phyloP scores from a whole-genome alignment of 1,284 basidiomycete genomes.

The Bondarzewia mesenterica region DNA sequence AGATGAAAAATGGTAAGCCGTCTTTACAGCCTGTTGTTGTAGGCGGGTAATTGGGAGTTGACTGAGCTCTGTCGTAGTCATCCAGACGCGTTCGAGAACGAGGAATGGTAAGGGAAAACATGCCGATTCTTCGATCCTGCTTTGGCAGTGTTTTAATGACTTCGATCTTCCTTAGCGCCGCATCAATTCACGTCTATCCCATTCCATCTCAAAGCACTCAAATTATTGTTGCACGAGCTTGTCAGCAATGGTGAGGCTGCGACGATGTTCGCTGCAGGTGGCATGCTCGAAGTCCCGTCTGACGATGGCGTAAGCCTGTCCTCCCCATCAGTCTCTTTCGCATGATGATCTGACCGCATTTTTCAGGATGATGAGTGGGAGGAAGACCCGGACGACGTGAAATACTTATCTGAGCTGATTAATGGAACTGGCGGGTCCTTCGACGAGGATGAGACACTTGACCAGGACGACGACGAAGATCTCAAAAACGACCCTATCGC shows the following conservation, averaged over 20 bases:
- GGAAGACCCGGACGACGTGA: conserved; percentile 61
- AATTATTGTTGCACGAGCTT: conserved; percentile 81
- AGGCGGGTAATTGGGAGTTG: conserved; percentile 9
- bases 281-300: conserved; percentile 48
- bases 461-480: conserved; percentile 77
- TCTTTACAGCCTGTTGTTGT: conserved; percentile 5
- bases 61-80: conserved; percentile 48
- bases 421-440: conserved; percentile 57
- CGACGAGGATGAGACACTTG: conserved; percentile 64
- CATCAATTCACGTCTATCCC: conserved; percentile 80
- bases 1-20: conserved; percentile 70
- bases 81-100: conserved; percentile 92
- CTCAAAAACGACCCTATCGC: conserved; percentile 82
- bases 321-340: conserved; percentile 1
- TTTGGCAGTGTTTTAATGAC: background rate
- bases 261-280: conserved; percentile 45
- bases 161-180: conserved; percentile 59
- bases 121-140: background rate
- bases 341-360: background rate
- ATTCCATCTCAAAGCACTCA: conserved; percentile 89
- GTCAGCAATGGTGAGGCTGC: conserved; percentile 66
- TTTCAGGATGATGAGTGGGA: conserved; percentile 84
- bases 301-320: conserved; percentile 65
- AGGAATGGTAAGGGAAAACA: conserved; percentile 58
- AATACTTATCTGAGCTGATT: conserved; percentile 62